Conservation (phyloP, 345 rosid genomes). For the Eucalyptus paniculata region DNA sequence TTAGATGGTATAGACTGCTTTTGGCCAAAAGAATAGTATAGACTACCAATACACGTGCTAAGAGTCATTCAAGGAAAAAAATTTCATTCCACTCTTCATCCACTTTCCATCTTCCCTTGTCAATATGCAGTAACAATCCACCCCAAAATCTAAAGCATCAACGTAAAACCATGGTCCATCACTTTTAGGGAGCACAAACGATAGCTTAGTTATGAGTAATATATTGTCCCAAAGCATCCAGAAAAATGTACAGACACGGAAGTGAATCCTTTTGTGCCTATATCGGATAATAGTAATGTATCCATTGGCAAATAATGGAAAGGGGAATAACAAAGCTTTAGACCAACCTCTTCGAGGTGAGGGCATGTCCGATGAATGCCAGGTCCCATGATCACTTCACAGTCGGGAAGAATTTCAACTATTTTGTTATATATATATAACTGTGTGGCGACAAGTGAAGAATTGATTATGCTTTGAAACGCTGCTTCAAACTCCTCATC, state of each 20-base stretch:
- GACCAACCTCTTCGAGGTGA: constrained; percentile 72
- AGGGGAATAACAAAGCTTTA: neutral
- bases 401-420: constrained; percentile 72
- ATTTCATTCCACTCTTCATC: neutral
- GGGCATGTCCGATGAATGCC: constrained; percentile 70
- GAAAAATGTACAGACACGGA: neutral
- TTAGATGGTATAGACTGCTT: no score
- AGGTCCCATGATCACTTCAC: constrained; percentile 76
- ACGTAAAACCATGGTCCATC: no score
- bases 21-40: no score
- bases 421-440: constrained; percentile 65
- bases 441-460: constrained; percentile 58
- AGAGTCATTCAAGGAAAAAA: no score
- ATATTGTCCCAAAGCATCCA: no score
- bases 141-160: neutral
- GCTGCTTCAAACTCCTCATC: constrained; percentile 73
- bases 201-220: no score
- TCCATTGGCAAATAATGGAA: neutral
- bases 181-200: no score
- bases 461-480: constrained; percentile 51
- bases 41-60: no score
- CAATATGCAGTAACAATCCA: neutral
- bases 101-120: neutral
- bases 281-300: neutral
- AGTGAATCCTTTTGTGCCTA: neutral